phyloP scores from a whole-genome alignment of 2,329 filamentous ascomycete genomes.

The Epichloe sp. region DNA sequence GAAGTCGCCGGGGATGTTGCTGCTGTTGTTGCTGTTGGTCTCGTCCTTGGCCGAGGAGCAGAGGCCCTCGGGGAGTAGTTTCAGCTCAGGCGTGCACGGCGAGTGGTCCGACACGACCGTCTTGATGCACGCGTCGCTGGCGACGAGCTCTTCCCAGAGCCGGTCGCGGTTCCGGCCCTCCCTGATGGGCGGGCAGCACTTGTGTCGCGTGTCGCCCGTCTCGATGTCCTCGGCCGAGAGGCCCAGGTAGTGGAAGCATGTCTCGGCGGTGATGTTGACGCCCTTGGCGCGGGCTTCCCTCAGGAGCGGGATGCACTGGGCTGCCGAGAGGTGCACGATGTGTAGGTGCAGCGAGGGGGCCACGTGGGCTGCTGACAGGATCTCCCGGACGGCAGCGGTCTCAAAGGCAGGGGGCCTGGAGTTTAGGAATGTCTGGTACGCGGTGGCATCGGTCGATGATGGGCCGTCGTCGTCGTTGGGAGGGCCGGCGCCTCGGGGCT shows the following conservation, averaged over 20 bases:
- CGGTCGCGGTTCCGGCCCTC: constrained; percentile 68
- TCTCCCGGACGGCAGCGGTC: constrained; percentile 78
- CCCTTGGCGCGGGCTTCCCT: constrained; percentile 58
- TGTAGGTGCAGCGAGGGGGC: constrained; percentile 78
- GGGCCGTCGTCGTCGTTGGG: background rate
- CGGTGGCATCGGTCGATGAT: constrained; percentile 39
- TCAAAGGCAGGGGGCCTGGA: constrained; percentile 85
- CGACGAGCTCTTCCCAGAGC: constrained; percentile 71
- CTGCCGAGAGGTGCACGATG: constrained; percentile 87
- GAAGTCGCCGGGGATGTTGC: constrained; percentile 55
- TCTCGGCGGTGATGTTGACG: constrained; percentile 83
- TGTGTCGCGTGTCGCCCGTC: constrained; percentile 80
- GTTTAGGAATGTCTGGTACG: constrained; percentile 82
- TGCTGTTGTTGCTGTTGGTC: background rate
- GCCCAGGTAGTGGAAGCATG: constrained; percentile 89
- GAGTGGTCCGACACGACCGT: constrained; percentile 94
- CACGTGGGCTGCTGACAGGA: constrained; percentile 65
- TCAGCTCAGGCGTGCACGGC: constrained; percentile 88
- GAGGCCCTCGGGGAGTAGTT: constrained; percentile 54
- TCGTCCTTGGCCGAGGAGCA: background rate
- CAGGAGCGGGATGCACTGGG: constrained; percentile 72
- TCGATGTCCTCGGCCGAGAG: constrained; percentile 70
- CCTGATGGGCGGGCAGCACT: constrained; percentile 89
- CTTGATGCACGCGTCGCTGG: constrained; percentile 64
- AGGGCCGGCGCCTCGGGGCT: constrained; percentile 65